Evolutionary conservation across 345 rosid genomes (phyloP).

Genomic region (Eucalyptus decipiens): DNA sequence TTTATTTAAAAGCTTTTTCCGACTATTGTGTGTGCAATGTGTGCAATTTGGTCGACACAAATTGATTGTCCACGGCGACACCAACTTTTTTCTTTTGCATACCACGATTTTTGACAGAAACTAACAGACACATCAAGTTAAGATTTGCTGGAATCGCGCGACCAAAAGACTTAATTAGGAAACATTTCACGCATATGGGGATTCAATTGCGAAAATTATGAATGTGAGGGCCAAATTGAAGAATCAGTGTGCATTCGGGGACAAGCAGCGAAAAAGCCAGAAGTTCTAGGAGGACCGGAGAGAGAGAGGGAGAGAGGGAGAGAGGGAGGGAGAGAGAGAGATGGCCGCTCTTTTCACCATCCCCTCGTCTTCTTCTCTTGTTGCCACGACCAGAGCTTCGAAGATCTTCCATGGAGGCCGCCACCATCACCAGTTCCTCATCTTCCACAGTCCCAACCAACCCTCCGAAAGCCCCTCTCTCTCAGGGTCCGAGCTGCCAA

Average conservation of each 20-base stretch:
- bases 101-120: accelerated
- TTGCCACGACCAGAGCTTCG: background rate
- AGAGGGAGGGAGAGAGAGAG: background rate
- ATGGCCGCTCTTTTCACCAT: background rate
- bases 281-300: background rate
- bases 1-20: background rate
- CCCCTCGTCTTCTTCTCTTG: background rate
- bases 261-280: background rate
- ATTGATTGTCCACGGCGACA: background rate
- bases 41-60: background rate
- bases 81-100: background rate
- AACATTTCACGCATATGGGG: background rate
- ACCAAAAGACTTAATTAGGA: background rate
- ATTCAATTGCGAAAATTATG: background rate
- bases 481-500: conserved; percentile 47
- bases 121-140: background rate
- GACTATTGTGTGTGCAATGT: background rate
- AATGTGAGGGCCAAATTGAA: background rate
- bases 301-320: no score
- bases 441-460: background rate
- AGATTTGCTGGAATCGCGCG: accelerated
- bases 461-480: conserved; percentile 5
- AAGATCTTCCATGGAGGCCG: background rate
- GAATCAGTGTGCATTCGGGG: background rate
- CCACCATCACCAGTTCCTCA: background rate